phyloP scores from a whole-genome alignment of 352 stramenopile species.

The Elongisporangium anandrum region DNA sequence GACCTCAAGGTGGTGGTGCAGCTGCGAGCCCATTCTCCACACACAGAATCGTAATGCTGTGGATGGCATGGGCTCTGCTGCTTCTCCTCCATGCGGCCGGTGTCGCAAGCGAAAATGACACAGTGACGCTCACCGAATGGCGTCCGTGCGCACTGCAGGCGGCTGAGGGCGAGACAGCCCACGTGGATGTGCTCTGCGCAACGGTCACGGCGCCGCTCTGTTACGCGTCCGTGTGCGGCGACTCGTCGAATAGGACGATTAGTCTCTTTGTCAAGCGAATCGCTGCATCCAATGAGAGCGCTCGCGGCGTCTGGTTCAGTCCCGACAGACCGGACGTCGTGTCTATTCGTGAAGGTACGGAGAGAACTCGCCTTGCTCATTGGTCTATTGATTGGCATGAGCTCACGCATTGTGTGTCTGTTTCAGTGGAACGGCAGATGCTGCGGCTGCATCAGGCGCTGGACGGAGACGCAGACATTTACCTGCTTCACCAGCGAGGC shows the following conservation, averaged over 20 bases:
- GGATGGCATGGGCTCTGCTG: too few species aligned
- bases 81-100: too few species aligned
- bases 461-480: conserved; percentile 33
- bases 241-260: conserved; percentile 40
- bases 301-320: conserved; percentile 33
- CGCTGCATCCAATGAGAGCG: conserved; percentile 9
- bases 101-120: background rate
- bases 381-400: too few species aligned
- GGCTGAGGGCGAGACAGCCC: conserved; percentile 10
- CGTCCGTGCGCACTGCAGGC: conserved; percentile 27
- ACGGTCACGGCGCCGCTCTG: conserved; percentile 39
- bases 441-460: conserved; percentile 41
- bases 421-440: conserved; percentile 47
- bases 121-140: conserved; percentile 21
- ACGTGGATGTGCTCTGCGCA: conserved; percentile 32
- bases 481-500: conserved; percentile 53
- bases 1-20: too few species aligned
- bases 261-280: conserved; percentile 54
- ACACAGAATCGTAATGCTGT: too few species aligned
- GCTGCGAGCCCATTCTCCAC: too few species aligned
- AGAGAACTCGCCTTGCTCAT: background rate
- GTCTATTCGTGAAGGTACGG: conserved; percentile 5
- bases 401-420: conserved; percentile 12
- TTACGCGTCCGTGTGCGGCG: conserved; percentile 32
- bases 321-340: conserved; percentile 28